A percentile compares a stretch with the other conserved stretches of the same genome.
These are phyloP conservation scores for Scheffersomyces ergatensis DNA, from an alignment of 805 yeast species.

Conservation along the genomic window DNA sequence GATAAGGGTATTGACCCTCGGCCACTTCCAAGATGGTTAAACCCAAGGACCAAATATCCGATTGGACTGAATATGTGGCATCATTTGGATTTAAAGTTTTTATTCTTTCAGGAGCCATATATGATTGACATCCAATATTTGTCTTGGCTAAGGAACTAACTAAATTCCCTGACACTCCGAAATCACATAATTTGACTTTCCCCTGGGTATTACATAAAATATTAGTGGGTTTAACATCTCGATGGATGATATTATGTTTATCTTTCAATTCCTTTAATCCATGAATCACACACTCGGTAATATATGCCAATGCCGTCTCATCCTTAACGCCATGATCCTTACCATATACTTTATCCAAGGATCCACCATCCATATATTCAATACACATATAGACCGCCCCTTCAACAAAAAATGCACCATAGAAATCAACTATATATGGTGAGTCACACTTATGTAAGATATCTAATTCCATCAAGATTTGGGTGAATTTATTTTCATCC, in stretches of 20 bases:
- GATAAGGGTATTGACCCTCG: slow-evolving; percentile 91
- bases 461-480: slow-evolving; percentile 94
- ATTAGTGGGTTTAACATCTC: slow-evolving; percentile 97
- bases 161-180: slow-evolving; percentile 92
- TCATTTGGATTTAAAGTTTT: slow-evolving; percentile 71
- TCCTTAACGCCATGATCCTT: slow-evolving; percentile 57
- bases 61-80: slow-evolving; percentile 83
- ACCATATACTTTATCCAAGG: slow-evolving; percentile 81
- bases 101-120: slow-evolving; percentile 98
- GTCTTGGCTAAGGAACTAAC: slow-evolving; percentile 95
- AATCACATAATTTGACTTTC: slow-evolving; percentile 89
- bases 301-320: slow-evolving; percentile 76
- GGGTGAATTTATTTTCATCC: slow-evolving; percentile 91
- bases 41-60: slow-evolving; percentile 95
- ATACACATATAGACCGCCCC: slow-evolving; percentile 98
- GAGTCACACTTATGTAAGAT: slow-evolving; percentile 88
- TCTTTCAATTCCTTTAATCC: slow-evolving; percentile 88
- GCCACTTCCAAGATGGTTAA: slow-evolving; percentile 87
- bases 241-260: slow-evolving; percentile 85
- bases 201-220: slow-evolving; percentile 80
- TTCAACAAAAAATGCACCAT: slow-evolving; percentile 96
- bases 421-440: slow-evolving; percentile 91
- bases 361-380: slow-evolving; percentile 97
- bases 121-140: slow-evolving; percentile 95
- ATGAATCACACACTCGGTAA: slow-evolving; percentile 73